Evolutionary conservation across 352 stramenopile species (phyloP).

Genomic region (Phytophthora uliginosa): DNA sequence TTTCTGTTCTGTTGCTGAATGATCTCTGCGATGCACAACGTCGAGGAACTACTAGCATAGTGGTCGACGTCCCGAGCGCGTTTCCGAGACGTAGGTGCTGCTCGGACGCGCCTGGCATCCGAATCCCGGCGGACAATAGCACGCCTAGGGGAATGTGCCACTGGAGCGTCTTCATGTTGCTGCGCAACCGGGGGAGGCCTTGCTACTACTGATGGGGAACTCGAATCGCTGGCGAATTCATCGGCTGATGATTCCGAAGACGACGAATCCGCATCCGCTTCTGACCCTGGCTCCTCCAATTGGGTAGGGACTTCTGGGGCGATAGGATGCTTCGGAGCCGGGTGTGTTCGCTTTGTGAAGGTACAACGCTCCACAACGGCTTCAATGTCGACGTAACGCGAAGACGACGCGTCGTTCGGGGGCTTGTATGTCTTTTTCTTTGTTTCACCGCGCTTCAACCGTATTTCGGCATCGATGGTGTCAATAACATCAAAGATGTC

Average conservation of each 20-base stretch:
- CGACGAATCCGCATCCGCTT: constrained; percentile 29
- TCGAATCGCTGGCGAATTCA: constrained; percentile 30
- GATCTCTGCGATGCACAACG: constrained; percentile 44
- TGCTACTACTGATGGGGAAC: constrained; percentile 4
- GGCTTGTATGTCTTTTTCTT: constrained; percentile 57
- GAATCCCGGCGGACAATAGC: constrained; percentile 18
- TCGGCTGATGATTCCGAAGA: constrained; percentile 27
- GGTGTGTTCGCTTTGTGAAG: constrained; percentile 25
- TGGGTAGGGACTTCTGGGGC: constrained; percentile 5
- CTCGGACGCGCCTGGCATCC: not conserved
- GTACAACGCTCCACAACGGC: constrained; percentile 36
- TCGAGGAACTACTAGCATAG: constrained; percentile 21
- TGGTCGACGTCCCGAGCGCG: constrained; percentile 14
- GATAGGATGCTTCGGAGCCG: constrained; percentile 4
- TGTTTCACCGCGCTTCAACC: constrained; percentile 33
- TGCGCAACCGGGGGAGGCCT: constrained; percentile 13
- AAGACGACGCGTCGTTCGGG: constrained; percentile 34
- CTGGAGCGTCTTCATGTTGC: not conserved
- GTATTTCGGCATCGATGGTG: constrained; percentile 40
- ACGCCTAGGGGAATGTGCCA: constrained; percentile 5
- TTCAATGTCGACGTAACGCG: constrained; percentile 54
- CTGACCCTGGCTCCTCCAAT: constrained; percentile 22
- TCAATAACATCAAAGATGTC: constrained; percentile 48
- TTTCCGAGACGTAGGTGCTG: constrained; percentile 19
- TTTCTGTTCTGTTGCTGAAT: constrained; percentile 49